These are phyloP conservation scores for Hypholoma fasciculare DNA, from an alignment of 768 basidiomycete genomes.

Conservation along the genomic window DNA sequence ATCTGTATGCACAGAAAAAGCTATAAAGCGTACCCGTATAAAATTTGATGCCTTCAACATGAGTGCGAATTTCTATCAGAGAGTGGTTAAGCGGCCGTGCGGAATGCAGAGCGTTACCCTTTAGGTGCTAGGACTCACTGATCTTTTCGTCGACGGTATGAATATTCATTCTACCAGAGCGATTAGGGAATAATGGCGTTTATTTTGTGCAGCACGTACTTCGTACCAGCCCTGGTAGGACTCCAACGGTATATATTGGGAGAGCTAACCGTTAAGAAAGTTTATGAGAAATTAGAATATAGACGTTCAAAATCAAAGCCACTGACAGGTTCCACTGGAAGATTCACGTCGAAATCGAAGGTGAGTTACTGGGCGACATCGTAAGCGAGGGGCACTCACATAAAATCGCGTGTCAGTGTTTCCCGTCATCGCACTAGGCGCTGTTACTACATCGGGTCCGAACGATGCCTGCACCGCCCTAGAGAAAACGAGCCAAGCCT, in stretches of 20 bases:
- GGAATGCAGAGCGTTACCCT: background rate
- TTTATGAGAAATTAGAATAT: no score
- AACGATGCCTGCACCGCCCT: conserved; percentile 27
- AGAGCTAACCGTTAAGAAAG: conserved; percentile 10
- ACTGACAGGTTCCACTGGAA: conserved; percentile 26
- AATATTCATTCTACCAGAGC: conserved; percentile 20
- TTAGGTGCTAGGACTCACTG: conserved; percentile 11
- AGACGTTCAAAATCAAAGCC: background rate
- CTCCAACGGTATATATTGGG: conserved; percentile 32
- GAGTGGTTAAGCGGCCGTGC: background rate
- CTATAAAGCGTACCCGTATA: conserved; percentile 22
- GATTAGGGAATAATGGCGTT: background rate
- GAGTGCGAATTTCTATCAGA: conserved; percentile 21
- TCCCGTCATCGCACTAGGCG: conserved; percentile 31
- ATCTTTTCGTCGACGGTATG: conserved; percentile 32
- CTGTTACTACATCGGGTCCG: conserved; percentile 23
- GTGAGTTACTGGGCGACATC: background rate
- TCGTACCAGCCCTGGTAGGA: conserved; percentile 25
- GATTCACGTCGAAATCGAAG: background rate
- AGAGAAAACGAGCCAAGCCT: conserved; percentile 25
- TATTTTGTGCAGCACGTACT: conserved; percentile 9
- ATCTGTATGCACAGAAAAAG: background rate
- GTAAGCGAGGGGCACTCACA: conserved; percentile 16
- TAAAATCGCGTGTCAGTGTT: conserved; percentile 33
- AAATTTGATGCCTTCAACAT: conserved; percentile 28